Percentiles rank a stretch among this genome's conserved stretches.
Evolutionary conservation across 768 basidiomycete species (phyloP).

Genomic region (Tylopilus sp.): DNA sequence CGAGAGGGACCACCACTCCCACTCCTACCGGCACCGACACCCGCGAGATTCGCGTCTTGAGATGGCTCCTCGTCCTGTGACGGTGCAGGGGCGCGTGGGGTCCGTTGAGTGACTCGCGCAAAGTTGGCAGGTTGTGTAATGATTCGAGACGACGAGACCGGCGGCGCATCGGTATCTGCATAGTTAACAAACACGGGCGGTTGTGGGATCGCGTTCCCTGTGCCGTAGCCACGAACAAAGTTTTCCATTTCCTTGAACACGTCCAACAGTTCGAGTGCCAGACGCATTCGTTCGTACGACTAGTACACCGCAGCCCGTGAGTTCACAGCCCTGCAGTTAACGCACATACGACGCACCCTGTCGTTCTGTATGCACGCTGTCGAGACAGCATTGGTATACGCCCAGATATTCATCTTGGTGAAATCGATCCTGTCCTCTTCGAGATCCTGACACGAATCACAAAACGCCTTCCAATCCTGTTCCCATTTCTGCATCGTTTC

Average conservation of each 20-base stretch:
- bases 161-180: conserved; percentile 60
- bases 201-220: conserved; percentile 84
- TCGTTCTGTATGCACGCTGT: conserved; percentile 91
- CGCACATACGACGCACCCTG: conserved; percentile 53
- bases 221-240: conserved; percentile 87
- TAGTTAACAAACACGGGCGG: conserved; percentile 87
- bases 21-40: conserved; percentile 64
- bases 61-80: conserved; percentile 44
- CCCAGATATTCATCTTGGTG: conserved; percentile 94
- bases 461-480: conserved; percentile 89
- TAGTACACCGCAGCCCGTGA: conserved; percentile 27
- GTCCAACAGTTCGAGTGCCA: conserved; percentile 86
- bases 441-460: conserved; percentile 92
- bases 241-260: conserved; percentile 83
- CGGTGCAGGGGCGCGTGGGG: conserved; percentile 20
- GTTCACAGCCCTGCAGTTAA: not conserved
- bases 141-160: conserved; percentile 55
- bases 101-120: conserved; percentile 38
- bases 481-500: conserved; percentile 89
- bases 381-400: conserved; percentile 91
- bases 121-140: conserved; percentile 59
- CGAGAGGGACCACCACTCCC: conserved; percentile 32
- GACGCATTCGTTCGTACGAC: conserved; percentile 89
- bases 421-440: conserved; percentile 93
- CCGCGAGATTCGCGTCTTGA: conserved; percentile 54